These are phyloP conservation scores for Aspergillus uvarum DNA, from an alignment of 2,329 filamentous ascomycete species.

Conservation along the genomic window DNA sequence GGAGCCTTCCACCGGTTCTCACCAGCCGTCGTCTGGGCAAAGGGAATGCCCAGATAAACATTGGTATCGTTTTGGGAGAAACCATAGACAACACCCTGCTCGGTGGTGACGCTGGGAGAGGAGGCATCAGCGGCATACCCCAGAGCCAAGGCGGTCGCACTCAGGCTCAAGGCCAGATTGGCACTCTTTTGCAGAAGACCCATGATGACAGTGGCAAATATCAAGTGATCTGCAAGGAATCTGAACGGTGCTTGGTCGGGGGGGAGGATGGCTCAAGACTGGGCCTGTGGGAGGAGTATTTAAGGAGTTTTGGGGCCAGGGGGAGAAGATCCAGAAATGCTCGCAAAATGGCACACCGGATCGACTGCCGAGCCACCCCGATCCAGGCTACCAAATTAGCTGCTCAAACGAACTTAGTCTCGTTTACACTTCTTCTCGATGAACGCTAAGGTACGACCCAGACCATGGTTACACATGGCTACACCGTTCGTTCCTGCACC, in stretches of 20 bases:
- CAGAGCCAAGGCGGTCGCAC: slow-evolving; percentile 13
- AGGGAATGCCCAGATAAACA: slow-evolving; percentile 26
- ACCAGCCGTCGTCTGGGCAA: slow-evolving; percentile 21
- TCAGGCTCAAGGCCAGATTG: slow-evolving; percentile 13
- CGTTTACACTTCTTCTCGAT: background rate
- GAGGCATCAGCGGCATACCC: slow-evolving; percentile 9
- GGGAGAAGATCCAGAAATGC: background rate
- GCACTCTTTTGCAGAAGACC: slow-evolving; percentile 8
- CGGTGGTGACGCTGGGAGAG: slow-evolving; percentile 16
- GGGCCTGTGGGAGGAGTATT: background rate
- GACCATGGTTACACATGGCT: too few relatives aligned
- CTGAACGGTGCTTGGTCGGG: background rate
- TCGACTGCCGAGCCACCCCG: background rate
- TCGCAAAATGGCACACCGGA: background rate
- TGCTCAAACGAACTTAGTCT: background rate
- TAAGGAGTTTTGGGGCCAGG: background rate
- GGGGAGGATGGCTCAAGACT: background rate
- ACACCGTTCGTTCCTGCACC: too few relatives aligned
- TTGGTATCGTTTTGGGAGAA: slow-evolving; percentile 26
- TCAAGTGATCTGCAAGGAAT: background rate
- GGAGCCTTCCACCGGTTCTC: slow-evolving; percentile 26
- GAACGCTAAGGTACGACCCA: background rate
- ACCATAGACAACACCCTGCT: slow-evolving; percentile 24
- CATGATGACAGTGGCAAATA: slow-evolving; percentile 10
- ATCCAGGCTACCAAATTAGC: background rate